These are phyloP conservation scores for Dalbergia cultrata DNA, from an alignment of 306 rosid genomes.

Conservation along the genomic window DNA sequence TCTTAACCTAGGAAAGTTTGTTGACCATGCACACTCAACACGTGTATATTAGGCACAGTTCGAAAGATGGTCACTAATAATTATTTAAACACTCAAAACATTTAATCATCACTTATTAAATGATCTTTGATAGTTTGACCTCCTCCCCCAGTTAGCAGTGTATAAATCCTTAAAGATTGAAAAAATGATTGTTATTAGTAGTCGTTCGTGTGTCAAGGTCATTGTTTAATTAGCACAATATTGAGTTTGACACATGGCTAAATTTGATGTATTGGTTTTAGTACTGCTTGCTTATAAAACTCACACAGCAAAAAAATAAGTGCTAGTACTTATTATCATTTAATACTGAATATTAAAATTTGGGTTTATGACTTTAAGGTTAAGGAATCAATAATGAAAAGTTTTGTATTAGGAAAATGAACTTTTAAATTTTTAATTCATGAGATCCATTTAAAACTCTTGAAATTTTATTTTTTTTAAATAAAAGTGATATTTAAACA, in stretches of 20 bases:
- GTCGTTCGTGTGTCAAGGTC: neutral
- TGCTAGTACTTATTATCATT: neutral
- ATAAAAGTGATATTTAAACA: too few relatives aligned
- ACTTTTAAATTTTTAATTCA: too few relatives aligned
- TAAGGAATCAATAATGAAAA: too few relatives aligned
- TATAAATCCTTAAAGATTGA: neutral
- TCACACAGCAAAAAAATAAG: neutral
- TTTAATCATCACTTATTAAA: neutral
- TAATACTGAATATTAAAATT: too few relatives aligned
- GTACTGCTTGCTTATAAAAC: too few relatives aligned
- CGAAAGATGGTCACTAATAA: too few relatives aligned
- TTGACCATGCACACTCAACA: constrained; percentile 29
- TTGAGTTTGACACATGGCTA: neutral
- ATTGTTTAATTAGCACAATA: neutral
- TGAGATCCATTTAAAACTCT: too few relatives aligned
- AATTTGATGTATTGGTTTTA: neutral
- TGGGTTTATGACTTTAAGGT: too few relatives aligned
- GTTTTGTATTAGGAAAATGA: too few relatives aligned
- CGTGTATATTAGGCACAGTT: neutral
- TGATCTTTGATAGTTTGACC: neutral
- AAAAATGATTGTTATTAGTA: neutral
- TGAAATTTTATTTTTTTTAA: too few relatives aligned
- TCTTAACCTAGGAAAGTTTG: neutral
- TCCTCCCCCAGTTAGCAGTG: neutral
- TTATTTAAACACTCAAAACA: neutral